A percentile compares a stretch with the other conserved stretches of the same genome.
phyloP scores from a whole-genome alignment of 2,329 filamentous ascomycete genomes.

The Pseudogymnoascus sp. region DNA sequence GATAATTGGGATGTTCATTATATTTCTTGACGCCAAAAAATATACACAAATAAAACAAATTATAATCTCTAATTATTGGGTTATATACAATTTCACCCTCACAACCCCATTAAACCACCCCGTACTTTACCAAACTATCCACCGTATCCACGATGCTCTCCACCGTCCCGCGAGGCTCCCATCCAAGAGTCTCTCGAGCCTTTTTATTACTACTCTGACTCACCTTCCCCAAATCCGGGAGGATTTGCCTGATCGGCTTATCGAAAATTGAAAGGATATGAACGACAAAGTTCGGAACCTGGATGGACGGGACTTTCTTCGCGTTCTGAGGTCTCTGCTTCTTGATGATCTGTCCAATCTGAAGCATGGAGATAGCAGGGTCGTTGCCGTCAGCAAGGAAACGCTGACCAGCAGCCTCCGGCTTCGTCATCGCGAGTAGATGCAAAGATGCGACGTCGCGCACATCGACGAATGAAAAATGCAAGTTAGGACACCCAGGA shows the following conservation, averaged over 20 bases:
- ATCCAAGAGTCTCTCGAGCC: background rate
- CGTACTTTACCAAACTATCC: conserved; percentile 10
- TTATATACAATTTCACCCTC: background rate
- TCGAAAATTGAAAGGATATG: background rate
- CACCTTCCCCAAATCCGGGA: conserved; percentile 1
- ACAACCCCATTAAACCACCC: background rate
- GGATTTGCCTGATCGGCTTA: background rate
- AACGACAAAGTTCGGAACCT: conserved; percentile 9
- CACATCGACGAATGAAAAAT: conserved; percentile 25
- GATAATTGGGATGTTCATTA: background rate
- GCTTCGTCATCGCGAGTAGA: conserved; percentile 23
- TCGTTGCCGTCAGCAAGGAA: conserved; percentile 17
- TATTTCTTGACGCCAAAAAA: background rate
- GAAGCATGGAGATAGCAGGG: conserved; percentile 14
- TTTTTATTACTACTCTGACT: background rate
- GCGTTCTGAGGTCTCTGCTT: conserved; percentile 10
- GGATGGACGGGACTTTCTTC: conserved; percentile 8
- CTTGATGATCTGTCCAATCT: conserved; percentile 22
- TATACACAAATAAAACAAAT: background rate
- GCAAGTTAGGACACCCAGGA: conserved; percentile 23
- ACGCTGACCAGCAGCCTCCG: conserved; percentile 21
- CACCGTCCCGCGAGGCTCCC: conserved; percentile 1
- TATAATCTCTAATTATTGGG: background rate
- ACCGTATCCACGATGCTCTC: conserved; percentile 13
- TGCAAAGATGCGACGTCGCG: conserved; percentile 28